Base-by-base conservation (phyloP, 164 flowering plant species). In the Piper longum region DNA sequence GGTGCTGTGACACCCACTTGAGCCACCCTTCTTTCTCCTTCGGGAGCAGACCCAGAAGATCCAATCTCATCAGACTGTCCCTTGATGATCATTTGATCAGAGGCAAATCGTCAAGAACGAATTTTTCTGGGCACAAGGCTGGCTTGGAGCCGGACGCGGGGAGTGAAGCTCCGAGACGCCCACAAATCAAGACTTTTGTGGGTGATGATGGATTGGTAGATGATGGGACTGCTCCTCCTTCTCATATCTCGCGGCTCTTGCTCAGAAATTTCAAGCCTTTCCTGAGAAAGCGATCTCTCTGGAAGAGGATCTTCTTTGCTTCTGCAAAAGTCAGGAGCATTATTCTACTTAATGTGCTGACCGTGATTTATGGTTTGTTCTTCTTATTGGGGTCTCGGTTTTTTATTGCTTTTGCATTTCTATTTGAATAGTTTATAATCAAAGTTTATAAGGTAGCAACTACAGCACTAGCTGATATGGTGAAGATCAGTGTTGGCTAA, bases 311-410 rank as follows among this genome's bases (percentile, higher is more conserved):
- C 6, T 73, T 83, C 11, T 80, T 83, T 56, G 87, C 83, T 7
- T 85, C 97, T 1, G 74, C 62, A 73, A 87, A 83, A 67, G 85
- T 87, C 63, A 76, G 88, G 72, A 82, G 92, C 71, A 75, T 90
- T 62, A 77, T 90, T 55, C 70, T 90, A 76, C 95, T 90, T 63
- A 90, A 87, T 65, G 75, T 80, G 59, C 67, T 86, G 65, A 76
- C 95, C 16, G 16, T 90, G 56, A 66, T 87, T 8, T 90, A 81
- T 64, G 97, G 95, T 56, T 59, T 7, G n/a, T 36, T 18, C 43
- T n/a, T n/a, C 44, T 7, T 14, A 43, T 61, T 61, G 57, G 18
- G 18, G 6, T 56, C 42, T 14, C 1, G 3, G 19, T 41, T 26
- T 26, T 26, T 26, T 26, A 26, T 26, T 26, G 36, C 36, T 26